Percentiles rank a stretch among this genome's conserved stretches.
phyloP scores from a whole-genome alignment of 2,329 filamentous ascomycete genomes.

The Akanthomyces dipterigenus region DNA sequence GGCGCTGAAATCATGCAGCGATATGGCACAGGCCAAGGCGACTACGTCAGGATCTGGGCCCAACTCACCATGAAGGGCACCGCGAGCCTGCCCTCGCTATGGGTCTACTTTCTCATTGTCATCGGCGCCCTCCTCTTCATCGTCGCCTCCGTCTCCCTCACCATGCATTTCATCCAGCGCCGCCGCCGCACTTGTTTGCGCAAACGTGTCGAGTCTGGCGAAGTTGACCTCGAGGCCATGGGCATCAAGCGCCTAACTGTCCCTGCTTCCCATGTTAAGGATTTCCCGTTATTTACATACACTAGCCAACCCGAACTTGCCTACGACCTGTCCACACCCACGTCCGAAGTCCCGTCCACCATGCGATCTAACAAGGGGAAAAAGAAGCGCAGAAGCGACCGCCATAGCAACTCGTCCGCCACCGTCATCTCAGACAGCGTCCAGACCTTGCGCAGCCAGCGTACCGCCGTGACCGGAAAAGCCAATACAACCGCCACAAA shows the following conservation, averaged over 20 bases:
- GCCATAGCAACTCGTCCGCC: constrained; percentile 23
- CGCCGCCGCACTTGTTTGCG: constrained; percentile 61
- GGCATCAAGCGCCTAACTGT: constrained; percentile 79
- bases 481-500: constrained; percentile 42
- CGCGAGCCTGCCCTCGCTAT: constrained; percentile 61
- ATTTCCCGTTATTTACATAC: constrained; percentile 76
- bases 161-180: constrained; percentile 73
- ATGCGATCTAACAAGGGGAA: constrained; percentile 24
- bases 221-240: constrained; percentile 79
- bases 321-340: constrained; percentile 30
- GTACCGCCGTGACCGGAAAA: constrained; percentile 28
- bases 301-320: constrained; percentile 44
- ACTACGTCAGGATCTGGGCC: constrained; percentile 56
- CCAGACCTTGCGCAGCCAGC: constrained; percentile 30
- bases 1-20: constrained; percentile 48
- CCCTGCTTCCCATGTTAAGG: constrained; percentile 61
- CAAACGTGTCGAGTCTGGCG: constrained; percentile 65
- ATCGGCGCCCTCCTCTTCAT: constrained; percentile 64
- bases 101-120: constrained; percentile 71
- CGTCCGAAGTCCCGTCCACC: constrained; percentile 23
- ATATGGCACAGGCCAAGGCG: constrained; percentile 48
- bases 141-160: constrained; percentile 57
- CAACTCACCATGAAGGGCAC: constrained; percentile 42
- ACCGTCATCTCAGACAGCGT: constrained; percentile 17
- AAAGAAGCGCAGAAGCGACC: constrained; percentile 24